Percentiles rank a stretch among this genome's conserved stretches.
phyloP scores from a whole-genome alignment of 768 basidiomycete species.

The Phylloporus sp. region DNA sequence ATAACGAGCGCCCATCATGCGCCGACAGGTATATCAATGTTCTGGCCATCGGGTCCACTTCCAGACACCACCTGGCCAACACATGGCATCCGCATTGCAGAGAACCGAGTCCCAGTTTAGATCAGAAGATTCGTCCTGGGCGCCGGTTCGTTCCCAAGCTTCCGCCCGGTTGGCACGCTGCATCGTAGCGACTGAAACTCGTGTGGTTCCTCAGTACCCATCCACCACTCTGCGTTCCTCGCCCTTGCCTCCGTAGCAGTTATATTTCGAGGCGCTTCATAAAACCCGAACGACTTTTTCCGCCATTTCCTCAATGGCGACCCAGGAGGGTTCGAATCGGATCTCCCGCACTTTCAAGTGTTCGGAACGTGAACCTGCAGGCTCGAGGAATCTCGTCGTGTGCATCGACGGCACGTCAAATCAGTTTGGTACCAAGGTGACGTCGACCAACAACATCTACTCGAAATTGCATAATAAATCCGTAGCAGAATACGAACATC shows the following conservation, averaged over 20 bases:
- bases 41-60: not conserved
- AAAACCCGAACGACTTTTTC: no score
- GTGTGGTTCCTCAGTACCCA: slow-evolving; percentile 4
- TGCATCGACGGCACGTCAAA: slow-evolving; percentile 41
- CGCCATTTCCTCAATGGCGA: not conserved
- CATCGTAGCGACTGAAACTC: not conserved
- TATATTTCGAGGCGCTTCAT: not conserved
- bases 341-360: slow-evolving; percentile 6
- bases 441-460: not conserved
- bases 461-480: not conserved
- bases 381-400: slow-evolving; percentile 23
- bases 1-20: not conserved
- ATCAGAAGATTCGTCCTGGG: not conserved
- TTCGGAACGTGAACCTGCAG: not conserved
- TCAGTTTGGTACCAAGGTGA: slow-evolving; percentile 33
- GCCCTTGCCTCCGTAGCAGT: not conserved
- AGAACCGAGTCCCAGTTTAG: not conserved
- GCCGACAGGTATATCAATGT: no score
- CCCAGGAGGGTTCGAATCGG: slow-evolving; percentile 1
- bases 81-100: slow-evolving; percentile 3
- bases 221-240: not conserved
- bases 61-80: not conserved
- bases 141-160: not conserved
- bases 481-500: slow-evolving; percentile 37
- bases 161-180: slow-evolving; percentile 12